phyloP scores from a whole-genome alignment of 495 filamentous ascomycete species.

The Cryomyces minteri region DNA sequence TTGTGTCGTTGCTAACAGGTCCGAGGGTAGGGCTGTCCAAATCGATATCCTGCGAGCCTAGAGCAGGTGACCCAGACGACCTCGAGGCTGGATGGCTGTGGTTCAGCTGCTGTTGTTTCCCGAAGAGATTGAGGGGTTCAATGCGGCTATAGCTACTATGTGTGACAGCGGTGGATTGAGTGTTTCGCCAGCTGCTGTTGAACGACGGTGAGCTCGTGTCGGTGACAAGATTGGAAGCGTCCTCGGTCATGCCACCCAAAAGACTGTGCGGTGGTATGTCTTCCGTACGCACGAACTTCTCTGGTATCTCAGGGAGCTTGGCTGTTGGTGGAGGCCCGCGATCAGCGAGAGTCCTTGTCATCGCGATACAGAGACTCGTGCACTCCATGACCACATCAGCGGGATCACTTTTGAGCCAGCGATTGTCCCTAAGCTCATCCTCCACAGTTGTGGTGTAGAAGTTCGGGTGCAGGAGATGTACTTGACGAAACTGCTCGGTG shows the following conservation, averaged over 20 bases:
- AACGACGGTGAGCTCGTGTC: conserved; percentile 5
- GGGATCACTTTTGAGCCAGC: conserved; percentile 54
- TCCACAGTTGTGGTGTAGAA: conserved; percentile 54
- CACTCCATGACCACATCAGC: conserved; percentile 54
- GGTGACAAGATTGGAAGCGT: conserved; percentile 11
- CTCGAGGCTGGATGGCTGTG: conserved; percentile 18
- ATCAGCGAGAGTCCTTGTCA: conserved; percentile 14
- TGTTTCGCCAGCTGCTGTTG: conserved; percentile 24
- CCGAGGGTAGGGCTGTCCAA: conserved; percentile 7
- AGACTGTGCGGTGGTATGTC: conserved; percentile 20
- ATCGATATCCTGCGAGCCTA: neutral
- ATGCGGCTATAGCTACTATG: conserved; percentile 11
- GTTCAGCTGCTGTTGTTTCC: conserved; percentile 19
- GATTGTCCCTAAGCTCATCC: conserved; percentile 49
- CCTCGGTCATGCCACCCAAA: conserved; percentile 12
- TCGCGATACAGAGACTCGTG: conserved; percentile 30
- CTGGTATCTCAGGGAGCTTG: conserved; percentile 21
- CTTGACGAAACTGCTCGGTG: conserved; percentile 45
- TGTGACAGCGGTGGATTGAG: conserved; percentile 26
- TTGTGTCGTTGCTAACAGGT: neutral
- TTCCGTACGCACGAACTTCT: conserved; percentile 16
- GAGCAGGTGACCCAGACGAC: conserved; percentile 2
- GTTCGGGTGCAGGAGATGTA: conserved; percentile 54
- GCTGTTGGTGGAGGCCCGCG: conserved; percentile 16
- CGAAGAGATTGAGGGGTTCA: neutral